Conservation (phyloP, 306 rosid genomes). For the Vigna unguiculata region DNA sequence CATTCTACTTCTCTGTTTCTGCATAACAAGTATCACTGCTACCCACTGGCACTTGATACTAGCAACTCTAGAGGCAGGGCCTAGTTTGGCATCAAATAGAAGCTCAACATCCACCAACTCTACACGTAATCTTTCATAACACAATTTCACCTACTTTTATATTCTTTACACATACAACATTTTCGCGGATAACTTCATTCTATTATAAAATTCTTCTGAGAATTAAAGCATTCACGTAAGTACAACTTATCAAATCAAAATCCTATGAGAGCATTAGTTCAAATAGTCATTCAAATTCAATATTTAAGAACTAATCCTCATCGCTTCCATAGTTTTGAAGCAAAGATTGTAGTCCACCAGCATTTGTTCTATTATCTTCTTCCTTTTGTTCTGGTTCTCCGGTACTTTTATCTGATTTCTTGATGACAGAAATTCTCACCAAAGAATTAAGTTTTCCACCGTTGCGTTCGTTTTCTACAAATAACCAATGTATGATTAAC, state of each 20-base stretch:
- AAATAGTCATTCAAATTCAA: conserved; percentile 1
- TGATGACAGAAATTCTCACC: conserved; percentile 59
- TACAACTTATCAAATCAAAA: no score
- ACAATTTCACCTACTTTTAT: no score
- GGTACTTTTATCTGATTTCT: conserved; percentile 51
- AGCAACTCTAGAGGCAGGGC: background rate
- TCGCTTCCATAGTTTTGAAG: conserved; percentile 66
- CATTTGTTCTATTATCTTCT: conserved; percentile 34
- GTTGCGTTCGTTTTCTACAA: conserved; percentile 54
- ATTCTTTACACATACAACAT: no score
- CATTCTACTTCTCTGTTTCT: conserved; percentile 31
- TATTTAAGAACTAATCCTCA: conserved; percentile 53
- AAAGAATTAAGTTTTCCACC: conserved; percentile 55
- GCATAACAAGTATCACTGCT: conserved; percentile 6
- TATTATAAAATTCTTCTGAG: no score
- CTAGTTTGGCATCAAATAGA: background rate
- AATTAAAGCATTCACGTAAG: no score
- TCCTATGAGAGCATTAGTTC: no score
- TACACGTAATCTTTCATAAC: no score
- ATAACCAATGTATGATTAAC: conserved; percentile 12
- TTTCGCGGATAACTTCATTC: no score
- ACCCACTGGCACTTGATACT: conserved; percentile 21
- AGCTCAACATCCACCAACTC: no score
- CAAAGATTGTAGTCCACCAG: conserved; percentile 51
- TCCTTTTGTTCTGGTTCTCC: conserved; percentile 47